Conservation (phyloP, 176 grass and related monocot species). For the Triticum turgidum region DNA sequence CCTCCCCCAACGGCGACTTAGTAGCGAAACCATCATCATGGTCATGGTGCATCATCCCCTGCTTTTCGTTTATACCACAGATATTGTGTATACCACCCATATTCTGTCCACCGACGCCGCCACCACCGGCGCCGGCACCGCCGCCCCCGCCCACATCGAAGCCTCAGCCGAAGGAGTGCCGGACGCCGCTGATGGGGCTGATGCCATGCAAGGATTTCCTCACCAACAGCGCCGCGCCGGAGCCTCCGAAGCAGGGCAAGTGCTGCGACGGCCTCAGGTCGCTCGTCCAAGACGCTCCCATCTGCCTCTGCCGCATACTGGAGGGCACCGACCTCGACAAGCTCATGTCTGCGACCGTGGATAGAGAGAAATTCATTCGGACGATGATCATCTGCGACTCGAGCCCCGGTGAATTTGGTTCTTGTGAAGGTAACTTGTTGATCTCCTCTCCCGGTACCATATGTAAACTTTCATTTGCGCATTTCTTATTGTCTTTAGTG, state of each 20-base stretch:
- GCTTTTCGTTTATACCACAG: not conserved
- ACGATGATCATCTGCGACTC: not conserved
- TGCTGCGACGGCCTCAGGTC: slow-evolving; percentile 13
- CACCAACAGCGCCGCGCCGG: not conserved
- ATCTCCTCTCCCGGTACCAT: too few relatives aligned
- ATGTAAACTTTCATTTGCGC: too few relatives aligned
- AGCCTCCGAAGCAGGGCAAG: not conserved
- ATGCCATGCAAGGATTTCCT: slow-evolving; percentile 25
- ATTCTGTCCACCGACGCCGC: not conserved
- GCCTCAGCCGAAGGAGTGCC: not conserved
- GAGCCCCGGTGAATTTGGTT: too few relatives aligned
- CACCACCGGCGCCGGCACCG: accelerated
- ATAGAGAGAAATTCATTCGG: not conserved
- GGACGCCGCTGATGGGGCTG: not conserved
- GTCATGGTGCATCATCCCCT: not conserved
- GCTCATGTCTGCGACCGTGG: not conserved
- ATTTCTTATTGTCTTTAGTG: too few relatives aligned
- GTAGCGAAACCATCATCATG: not conserved
- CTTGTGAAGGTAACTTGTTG: too few relatives aligned
- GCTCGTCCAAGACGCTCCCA: not conserved
- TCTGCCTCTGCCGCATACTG: slow-evolving; percentile 26
- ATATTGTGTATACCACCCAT: not conserved
- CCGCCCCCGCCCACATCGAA: not conserved
- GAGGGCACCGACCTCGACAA: slow-evolving; percentile 7
- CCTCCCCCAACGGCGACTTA: not conserved